phyloP scores from a whole-genome alignment of 176 grass and related monocot species.

The Tuctoria greenei region DNA sequence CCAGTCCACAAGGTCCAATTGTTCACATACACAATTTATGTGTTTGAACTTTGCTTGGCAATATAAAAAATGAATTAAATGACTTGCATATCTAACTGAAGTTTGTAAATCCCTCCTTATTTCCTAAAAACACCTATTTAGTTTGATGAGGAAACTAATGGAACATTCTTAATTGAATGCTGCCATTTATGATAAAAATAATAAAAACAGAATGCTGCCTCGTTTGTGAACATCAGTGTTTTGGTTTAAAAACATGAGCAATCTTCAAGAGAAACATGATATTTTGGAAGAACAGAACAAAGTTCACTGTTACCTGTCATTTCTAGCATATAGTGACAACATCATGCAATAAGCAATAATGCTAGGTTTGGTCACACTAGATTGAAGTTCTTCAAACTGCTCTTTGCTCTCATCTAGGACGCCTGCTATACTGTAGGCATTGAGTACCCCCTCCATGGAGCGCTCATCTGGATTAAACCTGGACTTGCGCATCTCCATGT shows the following conservation, averaged over 20 bases:
- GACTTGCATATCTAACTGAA: background rate
- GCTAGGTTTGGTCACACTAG: conserved; percentile 55
- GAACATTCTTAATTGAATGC: background rate
- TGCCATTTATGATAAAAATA: no score
- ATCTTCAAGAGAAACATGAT: background rate
- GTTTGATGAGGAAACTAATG: background rate
- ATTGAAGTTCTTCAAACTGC: conserved; percentile 84
- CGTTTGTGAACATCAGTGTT: background rate
- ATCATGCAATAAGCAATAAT: conserved; percentile 85
- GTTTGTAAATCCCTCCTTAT: background rate
- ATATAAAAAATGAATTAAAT: background rate
- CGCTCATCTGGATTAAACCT: conserved; percentile 78
- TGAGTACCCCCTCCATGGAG: conserved; percentile 80
- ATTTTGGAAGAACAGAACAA: background rate
- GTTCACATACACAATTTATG: background rate
- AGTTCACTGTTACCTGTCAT: conserved; percentile 63
- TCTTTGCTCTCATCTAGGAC: conserved; percentile 89
- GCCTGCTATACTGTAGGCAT: conserved; percentile 85
- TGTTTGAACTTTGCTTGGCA: conserved; percentile 20
- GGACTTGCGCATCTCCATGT: conserved; percentile 92
- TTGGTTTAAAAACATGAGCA: background rate
- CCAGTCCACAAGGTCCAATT: background rate
- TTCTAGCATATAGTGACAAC: conserved; percentile 84
- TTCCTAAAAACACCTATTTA: background rate
- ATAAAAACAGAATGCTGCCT: background rate